Evolutionary conservation across 2,329 filamentous ascomycete species (phyloP).

Genomic region (Cadophora malorum): DNA sequence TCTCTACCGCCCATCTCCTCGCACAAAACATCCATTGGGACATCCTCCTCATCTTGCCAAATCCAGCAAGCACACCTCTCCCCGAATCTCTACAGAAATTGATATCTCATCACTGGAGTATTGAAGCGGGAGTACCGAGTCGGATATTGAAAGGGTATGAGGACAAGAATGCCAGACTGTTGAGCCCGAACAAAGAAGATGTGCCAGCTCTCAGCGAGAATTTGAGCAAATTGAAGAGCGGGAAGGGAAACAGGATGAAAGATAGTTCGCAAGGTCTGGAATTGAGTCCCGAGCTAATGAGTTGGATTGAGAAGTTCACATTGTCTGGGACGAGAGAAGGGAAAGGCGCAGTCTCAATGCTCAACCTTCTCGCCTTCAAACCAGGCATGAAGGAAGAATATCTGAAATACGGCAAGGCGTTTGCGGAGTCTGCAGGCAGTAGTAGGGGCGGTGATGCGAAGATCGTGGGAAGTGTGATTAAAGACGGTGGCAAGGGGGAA

Average conservation of each 20-base stretch:
- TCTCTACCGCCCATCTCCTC: constrained; percentile 51
- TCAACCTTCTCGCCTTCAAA: constrained; percentile 66
- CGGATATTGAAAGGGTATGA: constrained; percentile 49
- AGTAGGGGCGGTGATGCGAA: constrained; percentile 64
- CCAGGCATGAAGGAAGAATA: constrained; percentile 59
- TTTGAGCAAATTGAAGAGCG: constrained; percentile 44
- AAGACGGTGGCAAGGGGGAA: constrained; percentile 34
- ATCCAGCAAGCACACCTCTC: constrained; percentile 40
- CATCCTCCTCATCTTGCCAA: constrained; percentile 53
- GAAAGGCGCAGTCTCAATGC: constrained; percentile 62
- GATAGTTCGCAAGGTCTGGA: constrained; percentile 56
- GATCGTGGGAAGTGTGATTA: constrained; percentile 63
- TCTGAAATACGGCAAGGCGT: constrained; percentile 62
- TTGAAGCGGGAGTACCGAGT: constrained; percentile 53
- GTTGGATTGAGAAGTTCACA: constrained; percentile 54
- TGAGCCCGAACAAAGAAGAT: constrained; percentile 46
- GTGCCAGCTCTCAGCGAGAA: constrained; percentile 48
- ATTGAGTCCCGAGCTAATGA: constrained; percentile 55
- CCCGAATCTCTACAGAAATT: constrained; percentile 39
- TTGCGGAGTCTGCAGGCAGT: constrained; percentile 55
- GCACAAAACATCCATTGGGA: constrained; percentile 51
- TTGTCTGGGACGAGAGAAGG: constrained; percentile 38
- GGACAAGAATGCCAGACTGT: constrained; percentile 46
- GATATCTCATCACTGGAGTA: constrained; percentile 45
- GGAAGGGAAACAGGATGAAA: constrained; percentile 35